Percentiles rank a stretch among this genome's conserved stretches.
Conservation (phyloP, 805 yeast genomes). For the Metschnikowia vanudenii region DNA sequence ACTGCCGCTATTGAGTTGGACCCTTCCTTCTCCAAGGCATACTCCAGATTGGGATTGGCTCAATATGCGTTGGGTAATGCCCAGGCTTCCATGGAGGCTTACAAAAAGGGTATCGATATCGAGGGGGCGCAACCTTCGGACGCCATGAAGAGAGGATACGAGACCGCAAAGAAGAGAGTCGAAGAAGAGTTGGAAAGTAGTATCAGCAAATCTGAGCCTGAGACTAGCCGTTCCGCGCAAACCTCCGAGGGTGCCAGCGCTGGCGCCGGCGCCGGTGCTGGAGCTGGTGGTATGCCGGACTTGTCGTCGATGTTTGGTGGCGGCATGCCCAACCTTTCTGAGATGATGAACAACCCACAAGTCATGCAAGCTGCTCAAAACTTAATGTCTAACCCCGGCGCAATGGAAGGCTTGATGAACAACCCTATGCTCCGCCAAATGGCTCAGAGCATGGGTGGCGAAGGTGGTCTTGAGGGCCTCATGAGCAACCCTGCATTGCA, state of each 20-base stretch:
- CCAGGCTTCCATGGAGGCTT: slow-evolving; percentile 86
- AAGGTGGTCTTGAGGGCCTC: slow-evolving; percentile 53
- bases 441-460: slow-evolving; percentile 77
- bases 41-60: slow-evolving; percentile 93
- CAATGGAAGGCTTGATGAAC: slow-evolving; percentile 68
- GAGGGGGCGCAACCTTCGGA: slow-evolving; percentile 86
- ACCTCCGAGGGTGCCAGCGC: slow-evolving; percentile 26
- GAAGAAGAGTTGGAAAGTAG: slow-evolving; percentile 63
- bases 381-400: slow-evolving; percentile 82
- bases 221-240: slow-evolving; percentile 11
- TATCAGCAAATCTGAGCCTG: slow-evolving; percentile 34
- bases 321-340: slow-evolving; percentile 60
- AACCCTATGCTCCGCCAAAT: slow-evolving; percentile 80
- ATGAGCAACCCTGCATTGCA: slow-evolving; percentile 79
- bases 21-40: slow-evolving; percentile 84
- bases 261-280: slow-evolving; percentile 40
- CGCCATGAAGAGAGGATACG: slow-evolving; percentile 90
- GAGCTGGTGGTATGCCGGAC: slow-evolving; percentile 69
- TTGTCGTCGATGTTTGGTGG: slow-evolving; percentile 73
- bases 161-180: slow-evolving; percentile 86
- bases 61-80: slow-evolving; percentile 92
- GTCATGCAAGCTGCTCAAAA: slow-evolving; percentile 84
- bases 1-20: slow-evolving; percentile 74
- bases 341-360: slow-evolving; percentile 55
- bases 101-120: slow-evolving; percentile 78